Percentiles rank a stretch among this genome's conserved stretches.
Conservation (phyloP, 2,329 filamentous ascomycete genomes). For the Acrodontium crateriforme region DNA sequence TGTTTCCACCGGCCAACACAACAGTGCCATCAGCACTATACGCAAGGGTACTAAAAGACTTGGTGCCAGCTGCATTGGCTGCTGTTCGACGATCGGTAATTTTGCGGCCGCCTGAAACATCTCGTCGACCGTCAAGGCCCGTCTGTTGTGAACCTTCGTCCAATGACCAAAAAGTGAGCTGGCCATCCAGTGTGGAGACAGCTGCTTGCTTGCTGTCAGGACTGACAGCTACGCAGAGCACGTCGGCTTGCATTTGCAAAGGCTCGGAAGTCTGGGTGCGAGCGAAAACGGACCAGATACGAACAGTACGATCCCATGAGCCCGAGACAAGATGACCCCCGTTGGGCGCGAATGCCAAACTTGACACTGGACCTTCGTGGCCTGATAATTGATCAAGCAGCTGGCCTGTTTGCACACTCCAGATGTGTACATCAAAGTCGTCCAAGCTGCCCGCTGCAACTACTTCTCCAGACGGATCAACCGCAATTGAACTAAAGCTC, state of each 20-base stretch:
- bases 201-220: slow-evolving; percentile 87
- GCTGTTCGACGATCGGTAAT: slow-evolving; percentile 78
- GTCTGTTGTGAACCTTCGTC: slow-evolving; percentile 75
- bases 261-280: slow-evolving; percentile 92
- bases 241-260: slow-evolving; percentile 79
- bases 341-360: slow-evolving; percentile 77
- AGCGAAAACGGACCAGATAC: slow-evolving; percentile 91
- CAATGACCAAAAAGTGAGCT: slow-evolving; percentile 89
- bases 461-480: slow-evolving; percentile 94
- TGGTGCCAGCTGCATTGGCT: slow-evolving; percentile 79
- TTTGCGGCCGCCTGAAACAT: slow-evolving; percentile 85
- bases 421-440: slow-evolving; percentile 94
- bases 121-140: slow-evolving; percentile 76
- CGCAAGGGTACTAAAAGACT: slow-evolving; percentile 73
- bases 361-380: slow-evolving; percentile 86
- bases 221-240: slow-evolving; percentile 72
- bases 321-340: slow-evolving; percentile 75
- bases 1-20: slow-evolving; percentile 81
- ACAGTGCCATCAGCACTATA: slow-evolving; percentile 91
- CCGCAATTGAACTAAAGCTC: slow-evolving; percentile 85
- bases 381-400: slow-evolving; percentile 80
- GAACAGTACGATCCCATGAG: slow-evolving; percentile 91
- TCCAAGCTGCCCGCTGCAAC: slow-evolving; percentile 90
- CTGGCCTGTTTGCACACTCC: slow-evolving; percentile 96
- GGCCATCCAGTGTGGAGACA: slow-evolving; percentile 83